A percentile compares a stretch with the other conserved stretches of the same genome.
phyloP scores from a whole-genome alignment of 495 filamentous ascomycete genomes.

The Pseudoneurospora amorphoporcata region DNA sequence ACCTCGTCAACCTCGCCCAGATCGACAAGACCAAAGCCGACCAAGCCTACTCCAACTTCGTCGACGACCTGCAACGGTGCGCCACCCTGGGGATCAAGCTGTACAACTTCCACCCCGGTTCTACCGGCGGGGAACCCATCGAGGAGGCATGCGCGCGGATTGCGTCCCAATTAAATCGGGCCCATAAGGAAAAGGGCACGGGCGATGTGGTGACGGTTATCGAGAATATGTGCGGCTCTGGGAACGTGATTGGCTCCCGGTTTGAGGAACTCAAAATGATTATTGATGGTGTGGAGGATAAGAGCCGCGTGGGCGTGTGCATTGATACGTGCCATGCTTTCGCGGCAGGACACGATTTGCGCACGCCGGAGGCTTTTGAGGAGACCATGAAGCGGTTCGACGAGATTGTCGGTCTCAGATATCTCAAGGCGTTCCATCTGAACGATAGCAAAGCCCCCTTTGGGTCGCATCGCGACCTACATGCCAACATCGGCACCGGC shows the following conservation, averaged over 20 bases:
- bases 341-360: slow-evolving; percentile 83
- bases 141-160: slow-evolving; percentile 65
- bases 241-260: slow-evolving; percentile 73
- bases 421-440: slow-evolving; percentile 76
- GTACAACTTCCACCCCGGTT: slow-evolving; percentile 97
- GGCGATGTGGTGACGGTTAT: slow-evolving; percentile 67
- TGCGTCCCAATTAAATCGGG: slow-evolving; percentile 66
- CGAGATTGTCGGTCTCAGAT: slow-evolving; percentile 62
- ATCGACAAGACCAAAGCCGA: slow-evolving; percentile 64
- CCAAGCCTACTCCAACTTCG: slow-evolving; percentile 78
- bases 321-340: slow-evolving; percentile 96
- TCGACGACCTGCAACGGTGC: slow-evolving; percentile 83
- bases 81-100: slow-evolving; percentile 78
- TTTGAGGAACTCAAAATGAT: slow-evolving; percentile 83
- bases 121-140: slow-evolving; percentile 53
- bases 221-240: slow-evolving; percentile 90
- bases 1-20: slow-evolving; percentile 91
- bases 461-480: slow-evolving; percentile 66
- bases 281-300: slow-evolving; percentile 67
- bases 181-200: slow-evolving; percentile 66
- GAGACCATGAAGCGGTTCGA: slow-evolving; percentile 68
- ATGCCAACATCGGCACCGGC: slow-evolving; percentile 89
- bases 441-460: slow-evolving; percentile 92
- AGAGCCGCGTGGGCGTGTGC: slow-evolving; percentile 85
- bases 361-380: slow-evolving; percentile 60